Base-by-base conservation (phyloP, 192 early-diverging fungal species). In the Coemansia asiatica region DNA sequence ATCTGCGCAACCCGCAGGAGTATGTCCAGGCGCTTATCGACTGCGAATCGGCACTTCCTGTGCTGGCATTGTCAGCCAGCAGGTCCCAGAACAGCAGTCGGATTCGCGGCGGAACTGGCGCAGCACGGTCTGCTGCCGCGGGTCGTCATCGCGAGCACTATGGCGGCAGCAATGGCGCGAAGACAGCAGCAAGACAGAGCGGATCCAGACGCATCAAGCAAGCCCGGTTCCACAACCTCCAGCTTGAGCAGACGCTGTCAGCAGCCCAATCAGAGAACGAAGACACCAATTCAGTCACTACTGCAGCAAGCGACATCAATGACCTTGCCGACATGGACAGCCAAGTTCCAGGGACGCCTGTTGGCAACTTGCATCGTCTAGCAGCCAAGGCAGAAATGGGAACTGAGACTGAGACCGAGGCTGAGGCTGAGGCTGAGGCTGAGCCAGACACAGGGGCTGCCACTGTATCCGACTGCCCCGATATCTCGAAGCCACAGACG, bases 21-120 rank as follows among this genome's bases (percentile, higher is more conserved):
- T 81, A 81, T 53, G 71, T 81, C 0, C 69, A 81, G 56, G 79
- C 79, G 33, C 74, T 81, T 7, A 64, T 76, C 44, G 70, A 61
- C 64, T 54, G 67, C 54, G 79, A 73, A 40, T 50, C 29, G 31
- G 26, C 64, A 10, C 35, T 60, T 8, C 22, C 38, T 13, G 38
- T 54, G 38, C 33, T 60, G 31, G 31, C 61, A 31, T 25, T 36
- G 27, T 56, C 72, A 26, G 27, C 53, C 2, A 49, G 47, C 51
- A 54, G 57, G 40, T 44, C 61, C 46, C 65, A 67, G 22, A 40
- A 49, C 13, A 21, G 48, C 6, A 13, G 47, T 27, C 58, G 50
- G 40, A 38, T 36, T 18, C 55, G 65, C 13, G 12, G 26, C 21
- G 51, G 51, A 16, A 54, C 8, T 25, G 15, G 40, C 15, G 40